Base-by-base conservation (phyloP, 2,329 filamentous ascomycete genomes). In the Fusarium sp. region DNA sequence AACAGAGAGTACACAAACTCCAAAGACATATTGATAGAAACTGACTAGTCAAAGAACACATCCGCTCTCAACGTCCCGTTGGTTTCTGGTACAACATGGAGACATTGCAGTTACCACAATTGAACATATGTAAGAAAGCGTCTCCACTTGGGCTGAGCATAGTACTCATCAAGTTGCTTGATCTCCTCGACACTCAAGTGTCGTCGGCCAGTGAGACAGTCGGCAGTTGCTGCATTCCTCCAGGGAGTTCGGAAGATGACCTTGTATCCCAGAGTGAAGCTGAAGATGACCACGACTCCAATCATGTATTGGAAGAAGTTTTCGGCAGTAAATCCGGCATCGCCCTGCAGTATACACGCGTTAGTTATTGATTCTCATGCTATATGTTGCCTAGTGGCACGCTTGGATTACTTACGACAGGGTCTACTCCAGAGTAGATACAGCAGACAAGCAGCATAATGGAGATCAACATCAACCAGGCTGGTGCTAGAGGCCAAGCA, bases 231-330 rank as follows among this genome's bases (percentile, higher is more conserved):
- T 3, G 64, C 67, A 30, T 73, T 64, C 20, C 67, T 65, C 71
- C 71, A 73, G 2, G 71, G 63, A 1, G 70, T 73, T 38, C 61
- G 46, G 24, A 52, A 71, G 34, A 66, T 65, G 10, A 73, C 8
- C 50, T 73, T 73, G 59, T 72, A 73, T 20, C 47, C 70, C 24
- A 58, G 32, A 12, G 70, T 73, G 20, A 73, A 73, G 40, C 64
- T 60, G 30, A 71, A 59, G 32, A 73, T 71, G 38, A 73, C 66
- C 3, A 73, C 32, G 6, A 73, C 55, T 24, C 69, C 69, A 24
- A 72, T 70, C 54, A 60, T 59, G 29, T 66, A 66, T 27, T 71
- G 64, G 61, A 72, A 71, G 42, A 70, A 70, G 53, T 63, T 72
- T 12, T 72, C 51, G 3, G 59, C 70, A 8, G 52, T 71, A n/a